Percentiles rank a stretch among this genome's conserved stretches.
These are phyloP conservation scores for Paecilomyces dactylethromorphus DNA, from an alignment of 2,329 filamentous ascomycete species.

Conservation along the genomic window DNA sequence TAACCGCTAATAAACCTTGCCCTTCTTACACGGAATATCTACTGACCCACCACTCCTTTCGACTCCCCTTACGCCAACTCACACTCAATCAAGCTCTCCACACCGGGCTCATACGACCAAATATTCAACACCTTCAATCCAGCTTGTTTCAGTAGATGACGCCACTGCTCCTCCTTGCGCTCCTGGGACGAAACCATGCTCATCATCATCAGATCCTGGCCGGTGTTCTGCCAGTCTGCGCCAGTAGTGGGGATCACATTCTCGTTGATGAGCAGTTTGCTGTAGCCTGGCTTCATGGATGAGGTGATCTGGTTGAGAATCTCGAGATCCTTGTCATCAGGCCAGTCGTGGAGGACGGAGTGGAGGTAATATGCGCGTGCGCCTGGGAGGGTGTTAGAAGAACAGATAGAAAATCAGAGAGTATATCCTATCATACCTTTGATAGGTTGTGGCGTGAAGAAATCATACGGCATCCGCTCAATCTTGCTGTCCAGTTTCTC, in stretches of 20 bases:
- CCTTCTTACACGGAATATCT: no score
- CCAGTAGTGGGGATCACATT: conserved; percentile 19
- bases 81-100: not conserved
- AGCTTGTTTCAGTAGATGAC: conserved; percentile 10
- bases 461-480: conserved; percentile 38
- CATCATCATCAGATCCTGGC: conserved; percentile 17
- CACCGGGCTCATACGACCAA: not conserved
- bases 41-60: no score
- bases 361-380: conserved; percentile 32
- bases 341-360: conserved; percentile 32
- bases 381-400: conserved; percentile 10
- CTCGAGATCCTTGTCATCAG: conserved; percentile 21
- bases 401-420: not conserved
- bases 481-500: conserved; percentile 11
- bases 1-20: no score
- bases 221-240: conserved; percentile 36
- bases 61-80: not conserved
- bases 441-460: conserved; percentile 41
- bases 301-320: conserved; percentile 21
- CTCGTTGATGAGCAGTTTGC: conserved; percentile 24
- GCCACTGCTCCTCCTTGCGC: conserved; percentile 16
- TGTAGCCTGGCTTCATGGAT: conserved; percentile 22
- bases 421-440: conserved; percentile 24
- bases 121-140: conserved; percentile 7
- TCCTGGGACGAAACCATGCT: conserved; percentile 12